Conservation (phyloP, 1,139 yeast genomes). For the Starmera stellimalicola region DNA sequence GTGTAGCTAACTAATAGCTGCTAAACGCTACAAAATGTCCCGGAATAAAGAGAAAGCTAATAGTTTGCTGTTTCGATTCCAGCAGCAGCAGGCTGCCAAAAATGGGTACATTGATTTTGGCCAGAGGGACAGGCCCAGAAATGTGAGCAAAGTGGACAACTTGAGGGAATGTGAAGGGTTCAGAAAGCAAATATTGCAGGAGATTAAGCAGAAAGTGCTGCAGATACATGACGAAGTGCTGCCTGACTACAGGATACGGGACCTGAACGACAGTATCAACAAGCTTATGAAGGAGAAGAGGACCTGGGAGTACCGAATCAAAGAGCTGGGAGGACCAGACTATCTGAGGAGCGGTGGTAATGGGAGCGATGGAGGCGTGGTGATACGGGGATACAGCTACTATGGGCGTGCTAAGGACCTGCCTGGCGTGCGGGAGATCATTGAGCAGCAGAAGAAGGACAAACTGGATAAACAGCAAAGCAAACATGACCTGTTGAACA, state of each 20-base stretch:
- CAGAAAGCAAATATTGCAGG: constrained; percentile 56
- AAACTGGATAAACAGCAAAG: constrained; percentile 15
- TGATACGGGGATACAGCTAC: constrained; percentile 33
- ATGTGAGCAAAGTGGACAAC: constrained; percentile 42
- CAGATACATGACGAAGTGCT: constrained; percentile 56
- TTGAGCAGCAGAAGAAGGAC: constrained; percentile 30
- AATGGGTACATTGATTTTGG: constrained; percentile 52
- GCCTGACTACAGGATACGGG: constrained; percentile 56
- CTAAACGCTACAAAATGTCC: constrained; percentile 38
- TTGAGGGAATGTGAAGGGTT: constrained; percentile 69
- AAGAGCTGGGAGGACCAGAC: constrained; percentile 63
- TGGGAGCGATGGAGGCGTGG: constrained; percentile 10
- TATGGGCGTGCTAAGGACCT: constrained; percentile 80
- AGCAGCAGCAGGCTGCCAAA: constrained; percentile 50
- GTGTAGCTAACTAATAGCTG: background rate
- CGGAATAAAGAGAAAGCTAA: constrained; percentile 71
- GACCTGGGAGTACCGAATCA: constrained; percentile 73
- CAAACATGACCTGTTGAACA: constrained; percentile 14
- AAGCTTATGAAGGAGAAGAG: constrained; percentile 54
- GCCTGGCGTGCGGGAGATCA: constrained; percentile 57
- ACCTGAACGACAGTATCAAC: constrained; percentile 69
- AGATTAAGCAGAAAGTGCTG: constrained; percentile 52
- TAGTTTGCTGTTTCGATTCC: constrained; percentile 56
- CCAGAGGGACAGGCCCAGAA: constrained; percentile 53
- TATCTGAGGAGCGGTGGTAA: constrained; percentile 28